phyloP scores from a whole-genome alignment of 2,329 filamentous ascomycete species.

The Tolypocladium endophyticum region DNA sequence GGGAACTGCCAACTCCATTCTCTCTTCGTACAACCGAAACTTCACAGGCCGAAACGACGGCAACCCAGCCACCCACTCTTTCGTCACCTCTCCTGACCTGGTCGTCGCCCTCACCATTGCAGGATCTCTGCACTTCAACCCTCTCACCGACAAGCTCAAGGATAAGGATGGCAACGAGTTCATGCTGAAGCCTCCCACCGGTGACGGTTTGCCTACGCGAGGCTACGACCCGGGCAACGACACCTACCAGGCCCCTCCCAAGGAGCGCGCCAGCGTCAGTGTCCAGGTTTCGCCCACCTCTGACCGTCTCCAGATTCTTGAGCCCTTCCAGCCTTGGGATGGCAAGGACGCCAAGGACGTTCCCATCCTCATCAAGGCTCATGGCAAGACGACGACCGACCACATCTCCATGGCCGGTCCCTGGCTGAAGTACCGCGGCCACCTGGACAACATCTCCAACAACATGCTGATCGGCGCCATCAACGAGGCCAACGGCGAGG shows the following conservation, averaged over 20 bases:
- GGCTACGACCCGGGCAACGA: conserved; percentile 57
- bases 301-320: conserved; percentile 77
- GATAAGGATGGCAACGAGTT: conserved; percentile 75
- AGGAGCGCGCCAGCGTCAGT: conserved; percentile 54
- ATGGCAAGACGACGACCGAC: conserved; percentile 96
- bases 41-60: conserved; percentile 96
- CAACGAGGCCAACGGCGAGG: conserved; percentile 87
- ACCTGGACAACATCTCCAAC: conserved; percentile 92
- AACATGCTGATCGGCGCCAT: conserved; percentile 95
- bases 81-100: conserved; percentile 90
- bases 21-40: conserved; percentile 97
- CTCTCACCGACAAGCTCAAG: conserved; percentile 73
- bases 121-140: conserved; percentile 90
- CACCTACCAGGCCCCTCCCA: conserved; percentile 61
- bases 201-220: conserved; percentile 51
- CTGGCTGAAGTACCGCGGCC: conserved; percentile 99
- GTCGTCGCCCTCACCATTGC: conserved; percentile 95
- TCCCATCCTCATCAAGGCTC: conserved; percentile 90
- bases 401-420: conserved; percentile 95
- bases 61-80: conserved; percentile 96
- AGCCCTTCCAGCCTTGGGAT: conserved; percentile 84
- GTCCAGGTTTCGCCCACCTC: conserved; percentile 79
- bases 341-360: conserved; percentile 62
- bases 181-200: conserved; percentile 71
- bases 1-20: conserved; percentile 83